Evolutionary conservation across 179 eudicot species (phyloP), one percentile per base, ranked within the genome.

Genomic region (Vitellaria paradoxa): DNA sequence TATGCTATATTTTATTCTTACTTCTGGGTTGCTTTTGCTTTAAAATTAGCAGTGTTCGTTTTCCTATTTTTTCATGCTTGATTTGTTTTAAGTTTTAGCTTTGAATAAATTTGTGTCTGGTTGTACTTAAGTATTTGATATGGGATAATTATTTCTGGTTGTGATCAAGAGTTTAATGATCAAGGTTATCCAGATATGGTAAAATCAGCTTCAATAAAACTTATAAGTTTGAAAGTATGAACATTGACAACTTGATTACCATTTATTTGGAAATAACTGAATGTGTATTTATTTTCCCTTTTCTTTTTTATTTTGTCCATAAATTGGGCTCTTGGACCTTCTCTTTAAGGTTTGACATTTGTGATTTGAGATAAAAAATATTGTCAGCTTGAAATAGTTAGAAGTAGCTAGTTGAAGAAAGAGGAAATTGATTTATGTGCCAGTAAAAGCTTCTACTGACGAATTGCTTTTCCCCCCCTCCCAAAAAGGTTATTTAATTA

Each of bases 261-360:
- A 9, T 24, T 72, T 15, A 57, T 66, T 40, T 42, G 70, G 9
- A 30, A 66, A 65, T 26, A 40, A 7, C 17, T 7, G 11, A 66
- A 40, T 66, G 12, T 5, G 2, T 17, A 66, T 17, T 66, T 8
- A 3, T 66, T 40, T 50, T 30, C 37, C 37, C 2, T 23, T 3
- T 26, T 24, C 5, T 3, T 37, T 40, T 66, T 30, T 4, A 26
- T 26, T 40, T 66, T 66, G 45, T 42, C 30, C 8, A n/a, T 65
- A 10, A 65, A 62, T n/a, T 65, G 12, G 50, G 70, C 50, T 66
- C 3, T 66, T 42, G 50, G 70, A 37, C 70, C 50, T 66, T 66
- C 30, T 42, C 4, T 15, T 66, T 42, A 15, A 66, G 40, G 6
- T 30, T 30, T 66, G 50, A 66, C 3, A 40, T 17, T 61, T 9